Conservation (phyloP, 1,139 yeast genomes). For the Debaryomyces subglobosus region DNA sequence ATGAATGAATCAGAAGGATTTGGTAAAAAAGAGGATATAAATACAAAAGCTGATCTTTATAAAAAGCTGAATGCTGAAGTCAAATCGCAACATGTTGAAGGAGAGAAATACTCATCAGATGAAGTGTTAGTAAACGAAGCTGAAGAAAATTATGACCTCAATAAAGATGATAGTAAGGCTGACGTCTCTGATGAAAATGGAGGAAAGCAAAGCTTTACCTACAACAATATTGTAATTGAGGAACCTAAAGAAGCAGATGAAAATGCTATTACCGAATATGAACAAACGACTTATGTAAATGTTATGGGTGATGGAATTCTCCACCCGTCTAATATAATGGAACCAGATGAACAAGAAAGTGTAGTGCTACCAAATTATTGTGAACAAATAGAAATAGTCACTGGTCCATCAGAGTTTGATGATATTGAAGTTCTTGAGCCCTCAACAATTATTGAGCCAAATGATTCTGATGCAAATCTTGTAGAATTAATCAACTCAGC, state of each 20-base stretch:
- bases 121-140: not conserved
- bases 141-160: not conserved
- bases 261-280: conserved; percentile 4
- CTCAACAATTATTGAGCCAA: conserved; percentile 11
- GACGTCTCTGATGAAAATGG: not conserved
- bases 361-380: conserved; percentile 11
- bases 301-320: conserved; percentile 2
- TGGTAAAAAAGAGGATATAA: too few relatives aligned
- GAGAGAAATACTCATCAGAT: not conserved
- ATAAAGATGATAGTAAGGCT: not conserved
- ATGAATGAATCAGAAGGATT: not conserved
- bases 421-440: conserved; percentile 8
- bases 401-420: conserved; percentile 4
- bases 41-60: not conserved
- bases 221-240: conserved; percentile 3
- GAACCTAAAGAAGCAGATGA: conserved; percentile 14
- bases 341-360: conserved; percentile 13
- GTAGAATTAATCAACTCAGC: not conserved
- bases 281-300: not conserved
- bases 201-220: not conserved
- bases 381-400: conserved; percentile 10
- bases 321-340: conserved; percentile 7
- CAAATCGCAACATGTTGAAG: not conserved
- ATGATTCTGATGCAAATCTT: conserved; percentile 4
- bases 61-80: not conserved